Conservation (phyloP, 169 alveolate genomes). For the Plasmodium malariae region DNA sequence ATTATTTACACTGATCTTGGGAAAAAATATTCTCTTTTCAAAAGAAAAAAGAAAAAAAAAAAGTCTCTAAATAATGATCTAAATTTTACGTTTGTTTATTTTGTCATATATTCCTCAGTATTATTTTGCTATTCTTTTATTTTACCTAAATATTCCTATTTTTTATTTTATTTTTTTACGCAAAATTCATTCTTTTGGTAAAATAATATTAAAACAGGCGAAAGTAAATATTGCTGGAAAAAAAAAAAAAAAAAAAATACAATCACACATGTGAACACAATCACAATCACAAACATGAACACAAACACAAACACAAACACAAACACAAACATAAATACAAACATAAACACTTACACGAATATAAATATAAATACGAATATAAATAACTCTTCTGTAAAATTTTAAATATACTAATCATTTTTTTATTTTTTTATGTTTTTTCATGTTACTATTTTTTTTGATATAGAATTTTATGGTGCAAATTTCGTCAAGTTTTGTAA, state of each 20-base stretch:
- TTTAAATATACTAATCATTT: too few species aligned
- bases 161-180: background rate
- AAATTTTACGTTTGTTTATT: background rate
- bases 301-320: too few species aligned
- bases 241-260: slow-evolving; percentile 21
- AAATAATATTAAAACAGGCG: background rate
- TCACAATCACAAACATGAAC: too few species aligned
- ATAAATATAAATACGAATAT: too few species aligned
- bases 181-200: background rate
- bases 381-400: too few species aligned
- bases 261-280: too few species aligned
- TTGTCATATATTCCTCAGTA: background rate
- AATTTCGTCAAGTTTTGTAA: slow-evolving; percentile 20
- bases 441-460: background rate
- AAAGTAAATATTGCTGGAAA: background rate
- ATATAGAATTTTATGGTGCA: slow-evolving; percentile 7
- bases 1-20: slow-evolving; percentile 13
- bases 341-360: too few species aligned
- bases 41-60: background rate
- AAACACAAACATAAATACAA: too few species aligned
- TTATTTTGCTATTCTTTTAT: too few species aligned
- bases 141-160: too few species aligned
- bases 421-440: background rate
- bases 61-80: background rate
- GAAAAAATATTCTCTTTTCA: background rate